Evolutionary conservation across 768 basidiomycete genomes (phyloP), one percentile per base, ranked within the genome.

Genomic region (Cyclocybe cylindracea): DNA sequence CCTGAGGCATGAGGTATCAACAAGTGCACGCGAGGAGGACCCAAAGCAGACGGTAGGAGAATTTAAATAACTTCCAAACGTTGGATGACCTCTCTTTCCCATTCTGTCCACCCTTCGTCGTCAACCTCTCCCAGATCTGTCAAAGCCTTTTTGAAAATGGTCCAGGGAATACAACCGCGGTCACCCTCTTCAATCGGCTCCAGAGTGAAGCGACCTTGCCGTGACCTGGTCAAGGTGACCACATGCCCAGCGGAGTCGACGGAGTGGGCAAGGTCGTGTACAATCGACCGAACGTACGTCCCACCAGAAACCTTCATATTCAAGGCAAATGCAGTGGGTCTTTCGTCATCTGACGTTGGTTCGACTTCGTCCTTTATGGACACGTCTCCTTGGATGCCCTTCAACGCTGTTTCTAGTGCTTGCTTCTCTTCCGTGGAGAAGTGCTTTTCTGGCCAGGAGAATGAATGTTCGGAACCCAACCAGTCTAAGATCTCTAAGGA

Each of bases 301-400:
- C 97, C 97, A 24, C 91, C 90, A 7, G 94, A 95, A 5, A 98
- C 97, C 55, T 78, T 88, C 94, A 99, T 96, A 49, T 80, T 82
- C 56, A 99, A 75, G 7, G 87, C 86, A 67, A 98, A 97, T 16
- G 87, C 87, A 1, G 86, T 79, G 1, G 95, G 91, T 3, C 68
- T 61, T 47, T 78, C 72, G 29, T 63, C 62, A 8, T 67, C 57
- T 3, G 59, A 39, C 10, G 54, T 54, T 10, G 50, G 43, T 47
- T 78, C 73, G 18, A 63, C 66, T 34, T 75, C 71, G 51, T 82
- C 76, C 53, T 70, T 65, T n/a, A 80, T 59, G 13, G 66, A 54
- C 3, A 67, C 61, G 31, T 70, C 64, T 18, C 71, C 66, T 48
- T 80, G 77, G 19, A 77, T 72, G 33, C 81, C 68, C 60, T 78